Evolutionary conservation across 495 filamentous ascomycete species (phyloP), one percentile per base, ranked within the genome.

Genomic region (Stereocaulon alpinum): DNA sequence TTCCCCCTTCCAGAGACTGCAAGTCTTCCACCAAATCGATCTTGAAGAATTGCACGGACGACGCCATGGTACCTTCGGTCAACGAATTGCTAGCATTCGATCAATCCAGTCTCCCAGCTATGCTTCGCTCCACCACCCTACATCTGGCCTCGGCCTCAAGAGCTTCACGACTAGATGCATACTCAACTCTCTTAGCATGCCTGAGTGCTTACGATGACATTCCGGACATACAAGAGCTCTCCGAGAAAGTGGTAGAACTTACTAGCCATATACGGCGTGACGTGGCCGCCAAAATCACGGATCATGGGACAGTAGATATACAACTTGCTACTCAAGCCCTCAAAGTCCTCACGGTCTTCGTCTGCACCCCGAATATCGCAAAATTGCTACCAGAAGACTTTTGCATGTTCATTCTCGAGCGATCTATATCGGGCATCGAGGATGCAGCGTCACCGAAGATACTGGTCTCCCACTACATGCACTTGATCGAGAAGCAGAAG

Each of bases 121-220:
- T 96, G 89, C 72, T 96, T 59, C 86, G 95, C 65, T 94, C 88
- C 1, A 82, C 87, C 3, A 79, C 85, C 37, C 81, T 87, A 70
- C 86, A 91, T 67, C 76, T 98, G 57, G 87, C 86, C 20, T 82
- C 85, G 24, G 78, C 80, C 40, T 82, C 86, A 40, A 73, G 84
- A 40, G 78, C 78, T 49, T 82, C 82, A 12, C 83, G 86, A 63
- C 66, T 92, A n/a, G 93, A 98, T 71, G 86, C 89, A 18, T 96
- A 98, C 67, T 80, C 83, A 66, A 83, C 85, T 61, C 76, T 98
- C 50, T 82, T 85, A 20, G 80, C 81, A n/a, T 81, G 83, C 14
- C 70, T 95, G 56, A 84, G 86, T 61, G 82, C 86, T 9, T 93
- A 91, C 53, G 87, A 91, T 55, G 84, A 85, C 42, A 68, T 89